Evolutionary conservation across 2,329 filamentous ascomycete species (phyloP).

Genomic region (Coleophoma eucalyptorum): DNA sequence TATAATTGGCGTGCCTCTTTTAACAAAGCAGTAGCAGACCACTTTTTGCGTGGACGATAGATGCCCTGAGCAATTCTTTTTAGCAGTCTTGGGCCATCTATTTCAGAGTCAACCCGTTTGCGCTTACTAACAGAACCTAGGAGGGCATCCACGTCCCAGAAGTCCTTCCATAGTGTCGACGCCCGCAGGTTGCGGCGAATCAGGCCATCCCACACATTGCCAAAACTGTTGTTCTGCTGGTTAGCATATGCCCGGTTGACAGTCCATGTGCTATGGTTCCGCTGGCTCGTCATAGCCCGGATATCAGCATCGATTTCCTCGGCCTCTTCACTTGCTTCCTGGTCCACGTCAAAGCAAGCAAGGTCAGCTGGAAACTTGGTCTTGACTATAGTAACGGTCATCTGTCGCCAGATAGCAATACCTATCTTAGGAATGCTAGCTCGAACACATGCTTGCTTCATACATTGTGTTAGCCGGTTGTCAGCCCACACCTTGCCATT

Average conservation of each 20-base stretch:
- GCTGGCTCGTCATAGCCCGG: neutral
- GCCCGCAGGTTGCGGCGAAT: conserved; percentile 1
- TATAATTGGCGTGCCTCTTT: too few species aligned
- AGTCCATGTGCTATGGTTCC: neutral
- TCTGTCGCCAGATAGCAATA: conserved; percentile 3
- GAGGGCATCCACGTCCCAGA: neutral
- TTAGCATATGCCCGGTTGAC: neutral
- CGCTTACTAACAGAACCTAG: neutral
- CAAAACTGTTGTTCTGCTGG: neutral
- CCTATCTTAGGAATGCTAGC: too few species aligned
- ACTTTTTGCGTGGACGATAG: conserved; percentile 1
- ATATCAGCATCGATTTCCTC: conserved; percentile 3
- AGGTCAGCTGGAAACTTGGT: conserved; percentile 2
- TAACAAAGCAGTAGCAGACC: neutral
- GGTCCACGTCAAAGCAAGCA: too few species aligned
- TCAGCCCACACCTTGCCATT: conserved; percentile 2
- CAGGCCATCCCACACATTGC: conserved; percentile 2
- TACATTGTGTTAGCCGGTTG: too few species aligned
- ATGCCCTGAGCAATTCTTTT: neutral
- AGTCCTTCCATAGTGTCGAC: conserved; percentile 3
- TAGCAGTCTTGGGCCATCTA: neutral
- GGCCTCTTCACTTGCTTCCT: neutral
- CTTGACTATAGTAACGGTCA: conserved; percentile 3
- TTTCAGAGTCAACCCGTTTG: neutral
- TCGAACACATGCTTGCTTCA: too few species aligned